Conservation (phyloP, 2,329 filamentous ascomycete genomes). For the Calonectria henricotiae region DNA sequence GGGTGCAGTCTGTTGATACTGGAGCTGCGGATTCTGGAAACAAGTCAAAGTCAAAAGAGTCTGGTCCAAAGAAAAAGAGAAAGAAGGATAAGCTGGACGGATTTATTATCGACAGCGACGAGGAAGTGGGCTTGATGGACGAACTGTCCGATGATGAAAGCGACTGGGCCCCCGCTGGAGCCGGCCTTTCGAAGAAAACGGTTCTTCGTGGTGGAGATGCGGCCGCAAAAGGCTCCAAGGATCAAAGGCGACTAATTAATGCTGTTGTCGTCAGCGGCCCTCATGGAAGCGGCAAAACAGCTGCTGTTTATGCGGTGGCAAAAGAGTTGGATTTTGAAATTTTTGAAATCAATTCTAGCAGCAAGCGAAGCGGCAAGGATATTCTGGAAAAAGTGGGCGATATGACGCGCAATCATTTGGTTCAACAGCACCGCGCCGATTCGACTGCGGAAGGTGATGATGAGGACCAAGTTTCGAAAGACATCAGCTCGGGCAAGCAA, state of each 20-base stretch:
- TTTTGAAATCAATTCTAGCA: conserved; percentile 93
- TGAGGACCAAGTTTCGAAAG: conserved; percentile 61
- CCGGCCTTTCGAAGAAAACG: conserved; percentile 66
- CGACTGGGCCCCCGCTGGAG: conserved; percentile 61
- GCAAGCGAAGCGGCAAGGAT: conserved; percentile 88
- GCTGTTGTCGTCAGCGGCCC: conserved; percentile 91
- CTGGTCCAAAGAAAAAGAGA: conserved; percentile 72
- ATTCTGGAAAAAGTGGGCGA: conserved; percentile 94
- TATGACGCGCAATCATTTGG: conserved; percentile 96
- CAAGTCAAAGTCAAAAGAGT: conserved; percentile 54
- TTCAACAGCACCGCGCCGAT: conserved; percentile 68
- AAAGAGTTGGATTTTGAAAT: conserved; percentile 94
- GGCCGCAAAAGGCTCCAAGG: conserved; percentile 59
- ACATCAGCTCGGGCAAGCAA: conserved; percentile 80
- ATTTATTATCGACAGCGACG: conserved; percentile 85
- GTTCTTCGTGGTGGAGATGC: conserved; percentile 67
- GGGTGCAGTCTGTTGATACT: conserved; percentile 83
- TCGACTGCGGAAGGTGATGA: conserved; percentile 51
- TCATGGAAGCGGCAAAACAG: conserved; percentile 92
- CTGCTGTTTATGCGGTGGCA: conserved; percentile 91
- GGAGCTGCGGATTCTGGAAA: conserved; percentile 61
- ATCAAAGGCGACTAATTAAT: conserved; percentile 74
- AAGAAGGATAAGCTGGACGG: conserved; percentile 84
- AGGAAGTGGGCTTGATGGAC: conserved; percentile 80
- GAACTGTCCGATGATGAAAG: conserved; percentile 77